Percentiles rank a stretch among this genome's conserved stretches.
Conservation (phyloP, 805 yeast genomes). For the Jamesozyma jinghongensis region DNA sequence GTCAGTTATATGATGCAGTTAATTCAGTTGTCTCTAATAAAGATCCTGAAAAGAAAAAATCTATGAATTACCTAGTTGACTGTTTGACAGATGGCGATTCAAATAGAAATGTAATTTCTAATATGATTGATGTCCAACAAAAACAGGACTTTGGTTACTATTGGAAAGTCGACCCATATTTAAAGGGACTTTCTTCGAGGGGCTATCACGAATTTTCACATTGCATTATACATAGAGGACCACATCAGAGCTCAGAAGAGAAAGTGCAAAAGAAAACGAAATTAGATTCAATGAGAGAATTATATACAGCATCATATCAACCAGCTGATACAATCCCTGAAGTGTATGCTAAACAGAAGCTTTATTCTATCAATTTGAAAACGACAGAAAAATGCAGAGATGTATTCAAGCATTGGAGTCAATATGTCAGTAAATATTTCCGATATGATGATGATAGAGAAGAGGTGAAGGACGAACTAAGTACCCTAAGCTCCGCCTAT, state of each 20-base stretch:
- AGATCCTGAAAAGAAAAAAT: constrained; percentile 8
- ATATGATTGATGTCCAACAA: constrained; percentile 8
- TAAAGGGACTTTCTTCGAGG: constrained; percentile 1
- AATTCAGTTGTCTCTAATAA: constrained; percentile 16
- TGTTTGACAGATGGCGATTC: constrained; percentile 17
- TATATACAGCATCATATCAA: constrained; percentile 15
- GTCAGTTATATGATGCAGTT: constrained; percentile 20
- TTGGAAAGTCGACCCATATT: constrained; percentile 8
- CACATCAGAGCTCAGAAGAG: neutral
- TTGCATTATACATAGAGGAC: constrained; percentile 15
- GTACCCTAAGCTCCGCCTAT: constrained; percentile 37
- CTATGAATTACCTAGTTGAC: constrained; percentile 17
- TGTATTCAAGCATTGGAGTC: constrained; percentile 25
- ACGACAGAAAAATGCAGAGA: constrained; percentile 25
- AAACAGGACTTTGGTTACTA: constrained; percentile 17
- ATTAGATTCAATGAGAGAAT: constrained; percentile 1
- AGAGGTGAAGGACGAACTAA: constrained; percentile 43
- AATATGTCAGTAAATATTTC: constrained; percentile 25
- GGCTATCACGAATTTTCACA: constrained; percentile 15
- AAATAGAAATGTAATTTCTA: constrained; percentile 18
- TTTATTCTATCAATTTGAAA: constrained; percentile 10
- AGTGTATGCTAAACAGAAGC: constrained; percentile 8
- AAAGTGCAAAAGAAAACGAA: constrained; percentile 1
- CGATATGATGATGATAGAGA: constrained; percentile 41
- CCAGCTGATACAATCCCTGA: constrained; percentile 26